Base-by-base conservation (phyloP, 2,329 filamentous ascomycete species). In the Pseudopyrenochaeta lycopersici region DNA sequence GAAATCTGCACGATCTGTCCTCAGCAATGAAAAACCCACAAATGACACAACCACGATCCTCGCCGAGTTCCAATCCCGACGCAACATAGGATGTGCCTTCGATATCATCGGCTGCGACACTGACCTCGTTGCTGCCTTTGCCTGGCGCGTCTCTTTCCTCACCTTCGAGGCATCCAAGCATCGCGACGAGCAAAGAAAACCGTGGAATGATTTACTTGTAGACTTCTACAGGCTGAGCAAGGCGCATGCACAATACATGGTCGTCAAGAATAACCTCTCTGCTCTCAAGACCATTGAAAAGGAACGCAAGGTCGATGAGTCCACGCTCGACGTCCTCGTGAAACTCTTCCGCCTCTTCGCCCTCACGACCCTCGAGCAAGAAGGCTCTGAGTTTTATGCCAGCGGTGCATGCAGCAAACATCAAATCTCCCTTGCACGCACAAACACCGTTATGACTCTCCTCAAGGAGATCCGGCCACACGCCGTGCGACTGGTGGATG, bases 251-350 rank as follows among this genome's bases (percentile, higher is more conserved):
- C 89, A 92, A 74, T 92, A 91, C 75, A 83, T 91, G 63, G 84
- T 92, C 0, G 89, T 92, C 59, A 91, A 90, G 81, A 90, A 88
- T 79, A 92, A 92, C 78, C 91, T 95, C 77, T 81, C 86, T 3
- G 80, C 85, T 1, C 84, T 94, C 17, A 84, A 87, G 32, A 80
- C 81, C 4, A 77, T 82, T 6, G 69, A 80, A 7, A 81, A 84
- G 10, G 75, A 75, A n/a, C 72, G 80, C 11, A 78, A 83, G 14
- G 77, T 90, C 27, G 85, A 88, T 67, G 66, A 80, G 0, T 80
- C 82, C 49, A 90, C 88, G 0, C 76, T 84, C 12, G 74, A 75
- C 0, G 68, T 90, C 9, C 77, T 92, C 64, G 84, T 87, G 76
- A 86, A 87, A 64, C 81, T 90, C 30, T 90, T 88, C 84, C 83